Evolutionary conservation across 208 protist genomes (phyloP).

Genomic region (Trypanosoma boissoni): DNA sequence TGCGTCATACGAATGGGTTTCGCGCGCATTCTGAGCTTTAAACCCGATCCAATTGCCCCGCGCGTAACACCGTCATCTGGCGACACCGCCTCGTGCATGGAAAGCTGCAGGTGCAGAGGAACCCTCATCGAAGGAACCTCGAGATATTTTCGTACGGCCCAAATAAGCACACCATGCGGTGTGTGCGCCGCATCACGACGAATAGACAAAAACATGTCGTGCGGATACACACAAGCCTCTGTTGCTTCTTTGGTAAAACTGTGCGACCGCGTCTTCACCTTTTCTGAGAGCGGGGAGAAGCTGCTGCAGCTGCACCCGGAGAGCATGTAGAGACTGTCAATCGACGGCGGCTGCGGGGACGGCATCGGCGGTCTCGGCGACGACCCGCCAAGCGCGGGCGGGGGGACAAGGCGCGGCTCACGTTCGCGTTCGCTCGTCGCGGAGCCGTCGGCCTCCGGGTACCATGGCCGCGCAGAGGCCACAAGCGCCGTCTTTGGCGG

Average conservation of each 20-base stretch:
- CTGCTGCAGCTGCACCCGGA: slow-evolving; percentile 27
- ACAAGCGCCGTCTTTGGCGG: slow-evolving; percentile 46
- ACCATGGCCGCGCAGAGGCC: slow-evolving; percentile 52
- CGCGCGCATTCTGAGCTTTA: slow-evolving; percentile 42
- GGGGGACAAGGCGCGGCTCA: slow-evolving; percentile 38
- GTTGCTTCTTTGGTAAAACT: slow-evolving; percentile 60
- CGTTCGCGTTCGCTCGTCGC: slow-evolving; percentile 21
- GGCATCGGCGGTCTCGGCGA: slow-evolving; percentile 2
- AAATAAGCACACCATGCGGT: slow-evolving; percentile 75
- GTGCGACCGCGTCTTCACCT: slow-evolving; percentile 52
- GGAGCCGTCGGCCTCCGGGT: slow-evolving; percentile 24
- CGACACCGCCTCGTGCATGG: slow-evolving; percentile 47
- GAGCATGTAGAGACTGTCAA: slow-evolving; percentile 18
- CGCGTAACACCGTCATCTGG: slow-evolving; percentile 50
- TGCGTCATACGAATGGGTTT: slow-evolving; percentile 67
- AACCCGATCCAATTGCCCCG: slow-evolving; percentile 51
- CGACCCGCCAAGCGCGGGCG: slow-evolving; percentile 57
- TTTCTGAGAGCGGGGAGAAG: slow-evolving; percentile 59
- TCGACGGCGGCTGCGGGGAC: slow-evolving; percentile 11
- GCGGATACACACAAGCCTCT: slow-evolving; percentile 47
- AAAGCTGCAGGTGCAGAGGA: slow-evolving; percentile 75
- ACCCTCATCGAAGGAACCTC: slow-evolving; percentile 76
- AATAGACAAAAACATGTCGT: slow-evolving; percentile 79
- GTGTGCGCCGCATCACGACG: slow-evolving; percentile 82
- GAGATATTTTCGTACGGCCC: slow-evolving; percentile 72